phyloP scores from a whole-genome alignment of 2,329 filamentous ascomycete species.

The Neonectria coccinea region DNA sequence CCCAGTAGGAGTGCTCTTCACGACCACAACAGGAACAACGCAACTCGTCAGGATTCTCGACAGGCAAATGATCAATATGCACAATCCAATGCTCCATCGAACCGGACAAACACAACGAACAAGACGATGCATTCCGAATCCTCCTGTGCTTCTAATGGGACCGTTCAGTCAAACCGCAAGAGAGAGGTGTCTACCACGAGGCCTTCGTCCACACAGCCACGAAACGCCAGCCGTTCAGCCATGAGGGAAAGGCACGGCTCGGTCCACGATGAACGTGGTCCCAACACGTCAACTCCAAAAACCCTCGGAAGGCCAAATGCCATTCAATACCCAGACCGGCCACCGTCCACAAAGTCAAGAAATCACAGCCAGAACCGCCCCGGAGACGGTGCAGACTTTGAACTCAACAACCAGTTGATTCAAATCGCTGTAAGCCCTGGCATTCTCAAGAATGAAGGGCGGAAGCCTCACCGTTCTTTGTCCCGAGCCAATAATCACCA shows the following conservation, averaged over 20 bases:
- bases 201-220: constrained; percentile 51
- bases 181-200: constrained; percentile 22
- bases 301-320: not conserved
- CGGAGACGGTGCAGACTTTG: not conserved
- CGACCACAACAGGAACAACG: not conserved
- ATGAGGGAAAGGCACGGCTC: constrained; percentile 42
- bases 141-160: constrained; percentile 12
- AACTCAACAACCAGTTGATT: constrained; percentile 17
- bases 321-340: constrained; percentile 12
- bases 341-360: constrained; percentile 9
- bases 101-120: constrained; percentile 14
- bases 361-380: constrained; percentile 10
- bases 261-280: constrained; percentile 8
- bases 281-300: constrained; percentile 30
- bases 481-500: constrained; percentile 15
- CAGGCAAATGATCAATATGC: constrained; percentile 16
- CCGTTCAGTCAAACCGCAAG: not conserved
- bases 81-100: constrained; percentile 22
- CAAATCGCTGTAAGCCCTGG: constrained; percentile 32
- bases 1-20: constrained; percentile 6
- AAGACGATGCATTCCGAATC: constrained; percentile 3
- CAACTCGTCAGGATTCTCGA: not conserved
- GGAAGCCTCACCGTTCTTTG: not conserved
- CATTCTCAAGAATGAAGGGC: constrained; percentile 16
- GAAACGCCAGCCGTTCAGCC: constrained; percentile 50